A percentile compares a stretch with the other conserved stretches of the same genome.
Conservation (phyloP, 108 stramenopile species). For the Conticribra weissflogii region DNA sequence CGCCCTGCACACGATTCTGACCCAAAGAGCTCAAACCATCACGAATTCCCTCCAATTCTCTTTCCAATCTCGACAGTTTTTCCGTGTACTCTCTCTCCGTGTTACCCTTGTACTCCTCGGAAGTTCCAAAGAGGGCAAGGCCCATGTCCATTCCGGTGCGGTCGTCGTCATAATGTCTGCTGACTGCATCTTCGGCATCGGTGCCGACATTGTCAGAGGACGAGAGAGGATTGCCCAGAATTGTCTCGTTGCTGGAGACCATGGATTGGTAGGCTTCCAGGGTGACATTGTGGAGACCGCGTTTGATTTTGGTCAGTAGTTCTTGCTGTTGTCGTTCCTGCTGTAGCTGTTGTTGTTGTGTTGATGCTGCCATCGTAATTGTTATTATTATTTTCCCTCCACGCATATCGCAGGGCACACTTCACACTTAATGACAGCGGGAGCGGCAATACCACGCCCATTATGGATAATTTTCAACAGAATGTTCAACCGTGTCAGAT, state of each 20-base stretch:
- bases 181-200: not conserved
- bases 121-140: slow-evolving; percentile 45
- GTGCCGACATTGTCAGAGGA: slow-evolving; percentile 3
- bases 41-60: slow-evolving; percentile 16
- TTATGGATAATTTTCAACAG: too few species aligned
- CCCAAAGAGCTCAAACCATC: slow-evolving; percentile 4
- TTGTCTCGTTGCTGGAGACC: slow-evolving; percentile 14
- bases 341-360: not conserved
- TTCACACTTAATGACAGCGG: too few species aligned
- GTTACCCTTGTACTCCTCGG: slow-evolving; percentile 16
- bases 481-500: too few species aligned
- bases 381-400: not conserved
- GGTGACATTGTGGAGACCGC: slow-evolving; percentile 21
- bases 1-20: not conserved
- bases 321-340: not conserved
- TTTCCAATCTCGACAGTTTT: slow-evolving; percentile 20
- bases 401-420: too few species aligned
- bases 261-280: slow-evolving; percentile 19
- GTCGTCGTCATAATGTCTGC: not conserved
- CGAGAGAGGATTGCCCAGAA: slow-evolving; percentile 7
- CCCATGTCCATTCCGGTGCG: slow-evolving; percentile 37
- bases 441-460: too few species aligned
- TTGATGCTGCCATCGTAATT: not conserved
- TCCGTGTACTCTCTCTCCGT: slow-evolving; percentile 22
- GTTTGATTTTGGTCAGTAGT: slow-evolving; percentile 3